Base-by-base conservation (phyloP, 1,139 yeast species). In the Debaryomycetaceae sp. region DNA sequence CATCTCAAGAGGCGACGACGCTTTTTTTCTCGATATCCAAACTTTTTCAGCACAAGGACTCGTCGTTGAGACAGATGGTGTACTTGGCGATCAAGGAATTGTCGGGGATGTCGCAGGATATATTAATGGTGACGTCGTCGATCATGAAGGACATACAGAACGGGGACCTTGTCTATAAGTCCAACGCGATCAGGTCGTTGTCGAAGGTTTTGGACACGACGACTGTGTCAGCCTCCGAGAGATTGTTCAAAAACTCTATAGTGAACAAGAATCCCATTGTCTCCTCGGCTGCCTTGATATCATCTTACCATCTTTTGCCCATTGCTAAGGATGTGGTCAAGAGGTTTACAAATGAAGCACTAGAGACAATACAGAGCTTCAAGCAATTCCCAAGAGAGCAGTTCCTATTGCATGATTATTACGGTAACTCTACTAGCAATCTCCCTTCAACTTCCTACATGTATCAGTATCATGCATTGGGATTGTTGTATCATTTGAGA, bases 71-170 rank as follows among this genome's bases (percentile, higher is more conserved):
- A 66, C 99, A 93, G 68, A 80, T 88, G 75, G 97, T 91, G 31
- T 93, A 93, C 62, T 75, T 93, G 63, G 91, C 97, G 17, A 90
- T 91, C 65, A 93, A 93, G 70, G 98, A 91, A 65, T 78, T 93
- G 51, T 80, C 93, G 38, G 69, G 84, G 14, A 80, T 87, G 46
- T 89, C 97, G 14, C 90, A 89, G 57, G 97, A 93, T 68, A 89
- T 89, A 45, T 80, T 93, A 66, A 95, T 93, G 98, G 97, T 93
- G 33, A 93, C 99, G 31, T 88, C 97, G 6, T 88, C 97, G 20
- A 91, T 93, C 59, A 95, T 93, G 97, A 91, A 91, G 71, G 99
- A 93, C 69, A 88, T 93, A 48, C 97, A 95, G 69, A 84, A 85
- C 49, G 91, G 91, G 52, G 96, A 89, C 51, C 75, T 82, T 52